A percentile compares a stretch with the other conserved stretches of the same genome.
Conservation (phyloP, 495 filamentous ascomycete genomes). For the Aspergillus asperescens region DNA sequence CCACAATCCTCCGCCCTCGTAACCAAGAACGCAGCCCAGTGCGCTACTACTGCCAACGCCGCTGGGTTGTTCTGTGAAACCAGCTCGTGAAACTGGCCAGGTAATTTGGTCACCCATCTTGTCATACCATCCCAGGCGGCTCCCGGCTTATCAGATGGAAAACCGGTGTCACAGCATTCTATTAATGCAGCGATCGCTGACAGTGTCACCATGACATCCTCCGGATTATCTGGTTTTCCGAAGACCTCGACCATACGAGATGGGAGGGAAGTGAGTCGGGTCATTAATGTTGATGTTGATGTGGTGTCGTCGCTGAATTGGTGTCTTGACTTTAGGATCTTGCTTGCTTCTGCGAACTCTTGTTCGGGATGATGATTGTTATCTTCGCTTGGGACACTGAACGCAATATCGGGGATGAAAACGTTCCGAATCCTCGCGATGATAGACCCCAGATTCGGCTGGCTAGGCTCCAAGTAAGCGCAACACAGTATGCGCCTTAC, state of each 20-base stretch:
- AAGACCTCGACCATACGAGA: constrained; percentile 1
- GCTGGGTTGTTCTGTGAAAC: not conserved
- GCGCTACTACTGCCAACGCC: not conserved
- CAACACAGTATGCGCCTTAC: too few relatives aligned
- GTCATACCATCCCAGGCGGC: not conserved
- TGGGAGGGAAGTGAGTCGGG: not conserved
- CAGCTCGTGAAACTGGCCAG: not conserved
- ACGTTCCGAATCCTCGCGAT: too few relatives aligned
- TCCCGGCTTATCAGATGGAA: not conserved
- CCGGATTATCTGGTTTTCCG: not conserved
- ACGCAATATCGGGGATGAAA: too few relatives aligned
- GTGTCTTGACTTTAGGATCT: not conserved
- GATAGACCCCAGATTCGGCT: too few relatives aligned
- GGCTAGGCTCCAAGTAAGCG: too few relatives aligned
- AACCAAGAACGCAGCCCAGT: constrained; percentile 8
- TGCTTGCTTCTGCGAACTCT: not conserved
- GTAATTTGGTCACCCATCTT: not conserved
- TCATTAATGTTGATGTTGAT: too few relatives aligned
- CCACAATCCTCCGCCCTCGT: not conserved
- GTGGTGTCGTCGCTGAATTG: not conserved
- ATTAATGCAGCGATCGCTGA: not conserved
- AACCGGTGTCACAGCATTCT: constrained; percentile 2
- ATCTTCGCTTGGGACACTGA: too few relatives aligned
- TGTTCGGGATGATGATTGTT: not conserved
- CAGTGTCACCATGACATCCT: not conserved